Conservation (phyloP, 208 protist genomes). For the Trypanosoma congolense region DNA sequence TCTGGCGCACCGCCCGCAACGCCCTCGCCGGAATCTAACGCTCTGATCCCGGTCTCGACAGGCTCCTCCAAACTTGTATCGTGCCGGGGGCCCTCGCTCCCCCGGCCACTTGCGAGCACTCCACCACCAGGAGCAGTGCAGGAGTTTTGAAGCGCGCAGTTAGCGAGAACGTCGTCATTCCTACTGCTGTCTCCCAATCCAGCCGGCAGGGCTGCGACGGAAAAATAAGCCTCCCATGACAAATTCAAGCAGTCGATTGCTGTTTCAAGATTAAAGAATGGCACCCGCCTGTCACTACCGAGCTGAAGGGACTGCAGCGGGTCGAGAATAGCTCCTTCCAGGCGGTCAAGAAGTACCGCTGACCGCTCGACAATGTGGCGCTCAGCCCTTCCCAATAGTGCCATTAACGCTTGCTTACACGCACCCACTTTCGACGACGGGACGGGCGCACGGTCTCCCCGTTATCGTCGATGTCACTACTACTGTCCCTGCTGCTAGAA, state of each 20-base stretch:
- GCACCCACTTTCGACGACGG: neutral
- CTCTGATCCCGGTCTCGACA: no score
- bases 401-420: neutral
- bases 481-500: neutral
- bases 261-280: constrained; percentile 59
- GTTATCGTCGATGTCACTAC: neutral
- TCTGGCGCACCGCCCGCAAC: no score
- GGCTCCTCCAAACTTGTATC: no score
- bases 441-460: neutral
- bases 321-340: constrained; percentile 23
- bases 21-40: no score
- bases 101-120: no score
- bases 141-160: no score
- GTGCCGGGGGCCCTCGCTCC: no score
- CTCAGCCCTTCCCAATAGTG: constrained; percentile 16
- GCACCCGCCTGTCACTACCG: constrained; percentile 12
- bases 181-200: no score
- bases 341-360: constrained; percentile 19
- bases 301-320: constrained; percentile 19
- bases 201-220: no score
- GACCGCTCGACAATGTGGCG: constrained; percentile 13
- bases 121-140: no score
- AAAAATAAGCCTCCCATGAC: constrained; percentile 67
- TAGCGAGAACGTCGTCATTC: no score
- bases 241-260: constrained; percentile 67